Evolutionary conservation across 306 rosid species (phyloP).

Genomic region (Delonix regia): DNA sequence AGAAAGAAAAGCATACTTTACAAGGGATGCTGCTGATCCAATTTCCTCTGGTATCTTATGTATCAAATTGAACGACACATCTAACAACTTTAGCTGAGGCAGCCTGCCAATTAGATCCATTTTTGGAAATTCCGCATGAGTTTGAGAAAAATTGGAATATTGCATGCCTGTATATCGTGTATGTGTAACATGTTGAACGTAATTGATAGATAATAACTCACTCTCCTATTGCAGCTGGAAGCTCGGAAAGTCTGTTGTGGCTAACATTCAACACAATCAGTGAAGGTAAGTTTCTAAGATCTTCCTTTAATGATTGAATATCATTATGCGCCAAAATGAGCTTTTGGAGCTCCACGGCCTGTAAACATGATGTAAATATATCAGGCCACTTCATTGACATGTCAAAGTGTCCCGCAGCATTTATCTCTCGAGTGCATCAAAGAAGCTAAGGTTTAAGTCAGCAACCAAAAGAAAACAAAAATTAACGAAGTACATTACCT

Average conservation of each 20-base stretch:
- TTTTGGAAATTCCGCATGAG: neutral
- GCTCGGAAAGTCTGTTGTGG: constrained; percentile 75
- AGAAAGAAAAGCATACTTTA: constrained; percentile 59
- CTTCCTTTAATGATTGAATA: constrained; percentile 68
- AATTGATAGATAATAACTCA: constrained; percentile 50
- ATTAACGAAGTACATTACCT: constrained; percentile 51
- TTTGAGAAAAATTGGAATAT: neutral
- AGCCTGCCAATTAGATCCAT: constrained; percentile 55
- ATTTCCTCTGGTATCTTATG: constrained; percentile 68
- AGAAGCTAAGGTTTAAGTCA: neutral
- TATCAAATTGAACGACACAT: constrained; percentile 73
- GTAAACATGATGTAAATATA: constrained; percentile 30
- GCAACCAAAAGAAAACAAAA: neutral
- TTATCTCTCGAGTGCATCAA: neutral
- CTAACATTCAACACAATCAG: constrained; percentile 78
- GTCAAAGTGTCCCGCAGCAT: constrained; percentile 2
- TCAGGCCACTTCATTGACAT: neutral
- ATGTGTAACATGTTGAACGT: neutral
- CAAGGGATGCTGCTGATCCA: constrained; percentile 79
- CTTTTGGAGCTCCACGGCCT: constrained; percentile 95
- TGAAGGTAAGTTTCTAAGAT: constrained; percentile 64
- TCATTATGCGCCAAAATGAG: constrained; percentile 85
- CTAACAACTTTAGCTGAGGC: constrained; percentile 68
- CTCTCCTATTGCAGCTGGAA: constrained; percentile 94
- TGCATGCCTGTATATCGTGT: neutral